Evolutionary conservation across 148 eudicot genomes (phyloP), one percentile per base, ranked within the genome.

Genomic region (Vaccinium darrowii): DNA sequence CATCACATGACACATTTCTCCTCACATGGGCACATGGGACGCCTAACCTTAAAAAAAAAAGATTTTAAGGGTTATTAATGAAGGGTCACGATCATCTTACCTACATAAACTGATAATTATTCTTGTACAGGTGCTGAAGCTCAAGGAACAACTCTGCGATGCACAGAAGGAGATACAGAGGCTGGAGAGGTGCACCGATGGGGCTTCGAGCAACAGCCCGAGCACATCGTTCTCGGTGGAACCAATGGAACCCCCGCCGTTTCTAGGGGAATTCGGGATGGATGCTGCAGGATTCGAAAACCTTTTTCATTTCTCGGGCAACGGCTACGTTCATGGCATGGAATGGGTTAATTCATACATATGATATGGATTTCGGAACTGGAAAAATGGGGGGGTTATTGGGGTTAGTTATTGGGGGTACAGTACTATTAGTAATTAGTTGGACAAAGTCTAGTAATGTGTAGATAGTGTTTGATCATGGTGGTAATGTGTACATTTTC

Each of bases 131-230:
- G 90, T 94, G 3, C 53, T 90, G 19, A 89, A 89, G 67, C 87
- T 95, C 0, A 90, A 91, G 62, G 94, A 89, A 49, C 88, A 93
- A 80, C 92, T 95, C 0, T 30, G 69, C n/a, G 94, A 91, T 14
- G 93, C 95, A 47, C 87, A 91, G 47, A 91, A 83, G 76, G 96
- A 95, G 74, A 89, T 92, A 9, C 84, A 91, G 16, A 83, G 84
- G 86, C 53, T 93, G 52, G 90, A 92, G 67, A 73, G 92, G 4
- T 85, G 49, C 1, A 9, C 72, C 8, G 94, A 90, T 5, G 87
- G 91, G 63, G 65, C 72, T 51, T 91, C 98, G 9, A 90, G 89
- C 86, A 93, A 90, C 78, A 93, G 96, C 75, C 95, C 95, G n/a
- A 91, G 87, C 56, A 89, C 95, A 2, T 92, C 93, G 0, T 83